A percentile compares a stretch with the other conserved stretches of the same genome.
Conservation (phyloP, 2,329 filamentous ascomycete genomes). For the Beauveria varroae region DNA sequence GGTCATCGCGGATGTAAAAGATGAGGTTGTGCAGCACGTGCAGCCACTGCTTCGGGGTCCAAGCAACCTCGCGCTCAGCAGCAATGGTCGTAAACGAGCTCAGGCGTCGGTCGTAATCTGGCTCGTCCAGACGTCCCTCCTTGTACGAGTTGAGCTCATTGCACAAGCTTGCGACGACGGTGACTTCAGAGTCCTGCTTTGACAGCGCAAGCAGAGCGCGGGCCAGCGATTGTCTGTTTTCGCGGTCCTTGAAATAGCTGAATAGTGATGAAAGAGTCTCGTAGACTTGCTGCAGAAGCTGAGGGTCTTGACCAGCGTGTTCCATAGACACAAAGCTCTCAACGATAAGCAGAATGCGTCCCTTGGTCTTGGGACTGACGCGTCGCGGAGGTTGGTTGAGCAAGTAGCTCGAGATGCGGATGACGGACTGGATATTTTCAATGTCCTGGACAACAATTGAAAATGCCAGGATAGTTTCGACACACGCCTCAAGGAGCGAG, state of each 20-base stretch:
- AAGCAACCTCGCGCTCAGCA: conserved; percentile 46
- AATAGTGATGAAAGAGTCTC: conserved; percentile 73
- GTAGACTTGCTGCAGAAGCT: conserved; percentile 58
- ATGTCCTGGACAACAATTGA: conserved; percentile 61
- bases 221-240: conserved; percentile 67
- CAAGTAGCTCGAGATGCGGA: conserved; percentile 73
- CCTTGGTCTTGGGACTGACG: conserved; percentile 78
- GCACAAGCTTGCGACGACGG: conserved; percentile 62
- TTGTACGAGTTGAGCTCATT: conserved; percentile 74
- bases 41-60: conserved; percentile 71
- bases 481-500: conserved; percentile 68
- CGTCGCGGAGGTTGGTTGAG: conserved; percentile 77
- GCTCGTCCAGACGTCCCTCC: conserved; percentile 66
- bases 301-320: conserved; percentile 28
- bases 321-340: conserved; percentile 70
- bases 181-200: conserved; percentile 50
- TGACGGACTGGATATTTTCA: conserved; percentile 65
- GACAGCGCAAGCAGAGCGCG: conserved; percentile 67
- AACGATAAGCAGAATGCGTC: conserved; percentile 69
- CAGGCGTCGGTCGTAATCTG: conserved; percentile 79
- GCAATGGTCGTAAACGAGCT: conserved; percentile 69
- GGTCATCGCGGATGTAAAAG: conserved; percentile 76
- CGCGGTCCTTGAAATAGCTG: conserved; percentile 78
- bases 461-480: conserved; percentile 71
- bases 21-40: conserved; percentile 85